Evolutionary conservation across 352 stramenopile species (phyloP), one percentile per base, ranked within the genome.

Genomic region (Globisporangium cylindrosporum): DNA sequence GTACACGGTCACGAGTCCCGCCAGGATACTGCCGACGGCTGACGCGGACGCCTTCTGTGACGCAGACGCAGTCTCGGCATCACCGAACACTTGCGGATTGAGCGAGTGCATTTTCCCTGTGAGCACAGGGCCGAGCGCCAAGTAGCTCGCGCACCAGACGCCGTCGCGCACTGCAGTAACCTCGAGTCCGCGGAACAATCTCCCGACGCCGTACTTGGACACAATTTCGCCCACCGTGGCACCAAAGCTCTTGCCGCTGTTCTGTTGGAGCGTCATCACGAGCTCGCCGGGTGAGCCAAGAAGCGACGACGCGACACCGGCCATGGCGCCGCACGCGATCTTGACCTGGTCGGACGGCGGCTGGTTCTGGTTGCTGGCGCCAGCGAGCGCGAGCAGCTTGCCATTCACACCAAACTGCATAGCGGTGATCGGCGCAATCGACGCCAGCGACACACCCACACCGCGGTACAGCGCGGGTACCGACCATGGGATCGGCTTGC

Each of bases 241-340:
- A 3, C 69, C 67, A 54, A 95, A 89, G 62, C 75, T 80, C 72
- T 88, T 85, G 56, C 86, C 88, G 24, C 78, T 89, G 78, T 92
- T 91, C 69, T 95, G 88, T 75, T 95, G 88, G 60, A 93, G 78
- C 62, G 88, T 95, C 88, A 95, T 95, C 59, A 93, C 80, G 34
- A 95, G 79, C 71, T 95, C 88, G 15, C 84, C 88, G 0, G 88
- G 77, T 0, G 84, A 88, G 48, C 84, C 90, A 12, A 95, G 71
- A 51, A 79, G 62, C 38, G 88, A 80, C 12, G 88, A 94, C 22
- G 75, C 78, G 27, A 86, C 66, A 38, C 88, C 88, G 1, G 86
- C 86, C 56, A 90, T 59, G 10, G 81, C 82, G 12, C 79, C 88
- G n/a, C 81, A 82, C 9, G 81, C 63, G 49, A 95, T 75, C 71